Conservation (phyloP, 768 basidiomycete species). For the Rubroboletus pulcherrimus region DNA sequence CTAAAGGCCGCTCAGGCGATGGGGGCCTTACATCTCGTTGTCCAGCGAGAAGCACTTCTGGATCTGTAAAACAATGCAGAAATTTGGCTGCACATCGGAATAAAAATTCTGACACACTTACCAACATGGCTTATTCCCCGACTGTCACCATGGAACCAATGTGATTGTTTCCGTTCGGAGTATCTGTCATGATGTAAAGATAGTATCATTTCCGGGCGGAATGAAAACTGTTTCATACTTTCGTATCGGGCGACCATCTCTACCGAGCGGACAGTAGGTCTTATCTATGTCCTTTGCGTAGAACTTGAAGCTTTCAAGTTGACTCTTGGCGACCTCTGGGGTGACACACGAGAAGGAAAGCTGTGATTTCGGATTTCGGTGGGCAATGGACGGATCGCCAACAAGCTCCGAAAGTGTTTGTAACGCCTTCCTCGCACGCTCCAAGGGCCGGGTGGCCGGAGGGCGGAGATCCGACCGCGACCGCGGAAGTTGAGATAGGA, state of each 20-base stretch:
- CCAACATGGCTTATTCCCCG: constrained; percentile 57
- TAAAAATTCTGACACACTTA: constrained; percentile 24
- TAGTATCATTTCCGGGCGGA: neutral
- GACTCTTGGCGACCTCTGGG: constrained; percentile 47
- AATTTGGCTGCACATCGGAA: constrained; percentile 5
- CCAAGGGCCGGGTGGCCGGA: constrained; percentile 33
- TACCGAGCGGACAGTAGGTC: constrained; percentile 54
- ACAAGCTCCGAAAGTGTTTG: constrained; percentile 49
- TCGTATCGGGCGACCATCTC: constrained; percentile 57
- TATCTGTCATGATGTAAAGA: constrained; percentile 36
- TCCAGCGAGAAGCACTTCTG: constrained; percentile 19
- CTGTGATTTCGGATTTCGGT: constrained; percentile 53
- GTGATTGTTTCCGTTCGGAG: constrained; percentile 50
- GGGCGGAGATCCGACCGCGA: constrained; percentile 45
- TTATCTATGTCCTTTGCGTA: constrained; percentile 43
- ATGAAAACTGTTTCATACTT: constrained; percentile 41
- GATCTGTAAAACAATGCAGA: constrained; percentile 13
- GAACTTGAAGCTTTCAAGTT: constrained; percentile 44
- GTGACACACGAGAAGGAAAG: constrained; percentile 67
- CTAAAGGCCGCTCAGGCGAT: constrained; percentile 26
- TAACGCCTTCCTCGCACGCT: constrained; percentile 57
- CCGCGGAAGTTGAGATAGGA: constrained; percentile 53
- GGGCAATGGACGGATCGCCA: constrained; percentile 41
- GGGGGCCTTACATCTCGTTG: constrained; percentile 12
- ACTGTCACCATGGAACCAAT: constrained; percentile 57